These are phyloP conservation scores for Mallotus nudiflorus DNA, from an alignment of 345 rosid genomes.

Conservation along the genomic window DNA sequence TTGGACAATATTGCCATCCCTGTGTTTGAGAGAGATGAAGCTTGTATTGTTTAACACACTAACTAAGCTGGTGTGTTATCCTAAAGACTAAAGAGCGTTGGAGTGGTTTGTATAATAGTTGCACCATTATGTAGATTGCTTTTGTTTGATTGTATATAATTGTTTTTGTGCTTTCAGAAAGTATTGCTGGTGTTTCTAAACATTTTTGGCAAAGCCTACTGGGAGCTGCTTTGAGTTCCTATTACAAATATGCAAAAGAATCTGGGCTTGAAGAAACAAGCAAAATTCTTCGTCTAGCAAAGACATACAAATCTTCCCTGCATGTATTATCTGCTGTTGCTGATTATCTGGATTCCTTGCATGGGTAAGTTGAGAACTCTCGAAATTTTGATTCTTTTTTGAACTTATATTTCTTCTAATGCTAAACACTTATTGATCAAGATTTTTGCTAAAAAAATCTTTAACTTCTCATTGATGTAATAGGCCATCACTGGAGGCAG, in stretches of 20 bases:
- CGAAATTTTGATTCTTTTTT: not conserved
- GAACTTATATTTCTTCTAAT: too few relatives aligned
- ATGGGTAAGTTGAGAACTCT: slow-evolving; percentile 51
- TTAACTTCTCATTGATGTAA: slow-evolving; percentile 17
- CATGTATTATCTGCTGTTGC: slow-evolving; percentile 73
- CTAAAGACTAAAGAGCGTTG: too few relatives aligned
- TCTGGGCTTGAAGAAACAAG: slow-evolving; percentile 41
- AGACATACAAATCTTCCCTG: slow-evolving; percentile 57
- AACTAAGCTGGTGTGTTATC: not conserved
- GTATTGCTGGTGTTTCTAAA: slow-evolving; percentile 48
- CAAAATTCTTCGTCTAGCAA: slow-evolving; percentile 59
- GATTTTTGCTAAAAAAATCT: too few relatives aligned
- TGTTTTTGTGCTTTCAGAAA: slow-evolving; percentile 41
- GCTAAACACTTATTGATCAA: not conserved
- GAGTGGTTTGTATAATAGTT: slow-evolving; percentile 7
- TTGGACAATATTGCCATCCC: too few relatives aligned
- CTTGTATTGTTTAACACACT: slow-evolving; percentile 4
- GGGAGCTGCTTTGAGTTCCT: slow-evolving; percentile 67
- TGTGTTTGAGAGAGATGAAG: too few relatives aligned
- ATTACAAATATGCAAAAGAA: slow-evolving; percentile 34
- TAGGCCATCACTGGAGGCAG: slow-evolving; percentile 47
- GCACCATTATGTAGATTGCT: slow-evolving; percentile 1
- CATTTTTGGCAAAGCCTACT: slow-evolving; percentile 68
- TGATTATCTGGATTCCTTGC: slow-evolving; percentile 63
- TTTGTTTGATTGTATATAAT: slow-evolving; percentile 9